A percentile compares a stretch with the other conserved stretches of the same genome.
phyloP scores from a whole-genome alignment of 768 basidiomycete species.

The Phaffia tasmanica region DNA sequence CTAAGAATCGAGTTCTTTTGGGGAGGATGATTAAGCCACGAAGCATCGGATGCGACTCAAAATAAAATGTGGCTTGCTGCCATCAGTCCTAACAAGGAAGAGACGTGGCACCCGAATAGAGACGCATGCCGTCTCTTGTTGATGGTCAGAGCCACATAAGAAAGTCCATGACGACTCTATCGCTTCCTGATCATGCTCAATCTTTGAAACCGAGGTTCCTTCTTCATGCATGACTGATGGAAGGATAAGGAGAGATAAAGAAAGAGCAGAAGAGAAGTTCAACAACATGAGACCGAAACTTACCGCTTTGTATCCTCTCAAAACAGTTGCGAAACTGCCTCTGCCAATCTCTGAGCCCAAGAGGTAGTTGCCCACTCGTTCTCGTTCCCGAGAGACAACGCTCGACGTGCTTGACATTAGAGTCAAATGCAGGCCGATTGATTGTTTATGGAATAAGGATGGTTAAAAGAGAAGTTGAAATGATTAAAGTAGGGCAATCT shows the following conservation, averaged over 20 bases:
- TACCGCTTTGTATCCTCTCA: conserved; percentile 83
- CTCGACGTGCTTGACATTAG: too few relatives aligned
- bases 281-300: conserved; percentile 32
- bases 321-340: conserved; percentile 93
- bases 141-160: too few relatives aligned
- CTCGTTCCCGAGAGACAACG: conserved; percentile 21
- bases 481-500: too few relatives aligned
- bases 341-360: conserved; percentile 41
- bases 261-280: background rate
- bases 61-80: background rate
- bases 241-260: too few relatives aligned
- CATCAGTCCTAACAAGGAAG: background rate
- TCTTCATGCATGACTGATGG: background rate
- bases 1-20: background rate
- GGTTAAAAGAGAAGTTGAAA: too few relatives aligned
- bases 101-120: background rate
- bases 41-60: background rate
- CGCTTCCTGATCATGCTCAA: conserved; percentile 3
- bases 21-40: background rate
- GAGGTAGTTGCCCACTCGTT: conserved; percentile 38
- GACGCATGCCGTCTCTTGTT: too few relatives aligned
- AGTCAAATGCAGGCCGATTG: too few relatives aligned
- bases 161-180: background rate
- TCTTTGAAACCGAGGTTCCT: background rate
- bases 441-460: too few relatives aligned